A percentile compares a stretch with the other conserved stretches of the same genome.
Evolutionary conservation across 176 grass and related monocot genomes (phyloP).

Genomic region (Metroxylon sagu): DNA sequence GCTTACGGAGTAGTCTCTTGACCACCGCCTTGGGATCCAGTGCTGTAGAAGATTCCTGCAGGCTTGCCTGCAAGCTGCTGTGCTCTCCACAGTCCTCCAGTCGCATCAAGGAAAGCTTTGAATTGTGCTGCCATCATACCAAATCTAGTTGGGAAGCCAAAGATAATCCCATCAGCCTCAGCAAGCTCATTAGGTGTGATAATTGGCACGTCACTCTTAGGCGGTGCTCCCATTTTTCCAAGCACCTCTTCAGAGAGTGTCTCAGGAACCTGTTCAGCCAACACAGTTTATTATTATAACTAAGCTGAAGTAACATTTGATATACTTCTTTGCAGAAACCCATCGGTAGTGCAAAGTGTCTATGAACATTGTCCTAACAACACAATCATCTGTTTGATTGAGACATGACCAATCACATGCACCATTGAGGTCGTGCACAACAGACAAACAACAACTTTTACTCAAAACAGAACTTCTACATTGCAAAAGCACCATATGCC

Average conservation of each 20-base stretch:
- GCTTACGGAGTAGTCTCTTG: slow-evolving; percentile 65
- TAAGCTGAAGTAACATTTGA: too few relatives aligned
- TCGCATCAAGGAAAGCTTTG: slow-evolving; percentile 60
- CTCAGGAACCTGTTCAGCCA: slow-evolving; percentile 45
- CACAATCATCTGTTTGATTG: too few relatives aligned
- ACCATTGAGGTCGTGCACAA: too few relatives aligned
- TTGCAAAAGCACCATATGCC: too few relatives aligned
- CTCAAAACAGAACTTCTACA: too few relatives aligned
- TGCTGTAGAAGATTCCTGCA: slow-evolving; percentile 59
- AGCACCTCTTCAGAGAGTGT: slow-evolving; percentile 45
- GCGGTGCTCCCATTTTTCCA: slow-evolving; percentile 51
- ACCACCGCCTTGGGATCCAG: slow-evolving; percentile 62
- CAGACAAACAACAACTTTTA: too few relatives aligned
- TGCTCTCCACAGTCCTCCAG: slow-evolving; percentile 42
- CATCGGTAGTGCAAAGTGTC: too few relatives aligned
- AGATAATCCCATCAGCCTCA: slow-evolving; percentile 56
- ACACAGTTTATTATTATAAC: neutral
- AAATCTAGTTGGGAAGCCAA: slow-evolving; percentile 64
- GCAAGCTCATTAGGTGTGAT: slow-evolving; percentile 38
- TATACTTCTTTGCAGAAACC: too few relatives aligned
- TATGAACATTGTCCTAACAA: too few relatives aligned
- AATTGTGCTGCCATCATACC: slow-evolving; percentile 65
- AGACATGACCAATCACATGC: too few relatives aligned
- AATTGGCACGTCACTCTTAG: slow-evolving; percentile 33
- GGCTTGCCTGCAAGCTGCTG: slow-evolving; percentile 66